Evolutionary conservation across 352 stramenopile genomes (phyloP), one percentile per base, ranked within the genome.

Genomic region (Globisporangium emineosum): DNA sequence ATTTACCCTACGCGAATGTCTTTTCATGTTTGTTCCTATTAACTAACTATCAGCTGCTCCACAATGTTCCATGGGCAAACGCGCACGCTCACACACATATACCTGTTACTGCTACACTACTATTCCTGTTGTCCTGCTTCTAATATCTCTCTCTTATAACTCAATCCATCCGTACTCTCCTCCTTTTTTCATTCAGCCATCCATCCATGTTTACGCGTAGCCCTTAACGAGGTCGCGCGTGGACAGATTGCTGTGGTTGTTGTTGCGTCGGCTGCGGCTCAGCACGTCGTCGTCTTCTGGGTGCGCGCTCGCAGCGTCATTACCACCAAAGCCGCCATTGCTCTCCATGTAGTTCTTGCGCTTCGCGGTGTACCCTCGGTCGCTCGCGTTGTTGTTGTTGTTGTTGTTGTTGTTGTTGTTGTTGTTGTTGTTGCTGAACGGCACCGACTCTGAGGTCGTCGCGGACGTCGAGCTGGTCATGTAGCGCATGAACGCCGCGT

Each of bases 271-370:
- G 45, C 23, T 67, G 58, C 27, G 58, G 47, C 68, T 71, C 21
- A 51, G 19, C 12, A 45, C 37, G 42, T 78, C 72, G 47, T 83
- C 68, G 23, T 76, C 72, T 29, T 75, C 71, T 27, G 62, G 43
- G 27, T 47, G 43, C 1, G 17, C 29, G 15, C 58, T 51, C 17
- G 40, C n/a, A 47, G 40, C 6, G 40, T 47, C 40, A 3, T 12
- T 47, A 17, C 17, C 40, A 42, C 35, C 35, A 42, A 42, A 17
- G 25, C 29, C 75, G 56, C 77, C 75, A 32, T 55, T 71, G 57
- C 78, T 70, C 35, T 75, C 55, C 47, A 63, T 65, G 27, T 73
- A 72, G 27, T 51, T 70, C 59, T 62, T 65, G 33, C 59, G 59
- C 30, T 57, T 65, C 4, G 23, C 6, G 6, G 53, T 19, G 37